Percentiles rank a stretch among this genome's conserved stretches.
phyloP scores from a whole-genome alignment of 108 stramenopile species.

The Skeletonema costatum region DNA sequence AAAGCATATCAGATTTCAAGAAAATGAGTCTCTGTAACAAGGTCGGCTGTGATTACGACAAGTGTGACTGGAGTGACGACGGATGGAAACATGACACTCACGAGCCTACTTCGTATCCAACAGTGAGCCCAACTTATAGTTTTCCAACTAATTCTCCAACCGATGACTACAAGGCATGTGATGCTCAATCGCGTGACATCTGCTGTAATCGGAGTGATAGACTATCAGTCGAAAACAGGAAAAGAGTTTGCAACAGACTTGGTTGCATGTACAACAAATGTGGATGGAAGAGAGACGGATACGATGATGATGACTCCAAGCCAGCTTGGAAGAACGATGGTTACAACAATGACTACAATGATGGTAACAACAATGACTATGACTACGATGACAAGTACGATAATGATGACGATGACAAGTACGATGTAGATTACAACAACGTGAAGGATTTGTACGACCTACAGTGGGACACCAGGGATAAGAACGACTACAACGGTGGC shows the following conservation, averaged over 20 bases:
- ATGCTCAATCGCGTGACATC: neutral
- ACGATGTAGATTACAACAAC: neutral
- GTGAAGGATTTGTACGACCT: neutral
- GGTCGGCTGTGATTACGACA: neutral
- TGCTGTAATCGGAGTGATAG: neutral
- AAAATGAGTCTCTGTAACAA: neutral
- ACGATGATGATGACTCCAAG: neutral
- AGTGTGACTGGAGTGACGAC: neutral
- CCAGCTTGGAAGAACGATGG: neutral
- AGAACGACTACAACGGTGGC: neutral
- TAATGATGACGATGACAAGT: neutral
- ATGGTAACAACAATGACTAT: neutral
- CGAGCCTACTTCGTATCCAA: neutral
- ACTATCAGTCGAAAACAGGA: neutral
- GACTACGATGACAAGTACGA: neutral
- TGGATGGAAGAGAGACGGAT: neutral
- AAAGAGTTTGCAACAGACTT: neutral
- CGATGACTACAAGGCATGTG: neutral
- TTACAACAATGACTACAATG: neutral
- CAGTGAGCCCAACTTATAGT: too few species aligned
- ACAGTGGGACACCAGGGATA: neutral
- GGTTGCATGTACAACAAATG: neutral
- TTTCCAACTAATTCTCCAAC: too few species aligned
- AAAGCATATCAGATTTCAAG: neutral
- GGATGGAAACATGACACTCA: neutral